Evolutionary conservation across 768 basidiomycete genomes (phyloP), one percentile per base, ranked within the genome.

Genomic region (Suillus tomentosus): DNA sequence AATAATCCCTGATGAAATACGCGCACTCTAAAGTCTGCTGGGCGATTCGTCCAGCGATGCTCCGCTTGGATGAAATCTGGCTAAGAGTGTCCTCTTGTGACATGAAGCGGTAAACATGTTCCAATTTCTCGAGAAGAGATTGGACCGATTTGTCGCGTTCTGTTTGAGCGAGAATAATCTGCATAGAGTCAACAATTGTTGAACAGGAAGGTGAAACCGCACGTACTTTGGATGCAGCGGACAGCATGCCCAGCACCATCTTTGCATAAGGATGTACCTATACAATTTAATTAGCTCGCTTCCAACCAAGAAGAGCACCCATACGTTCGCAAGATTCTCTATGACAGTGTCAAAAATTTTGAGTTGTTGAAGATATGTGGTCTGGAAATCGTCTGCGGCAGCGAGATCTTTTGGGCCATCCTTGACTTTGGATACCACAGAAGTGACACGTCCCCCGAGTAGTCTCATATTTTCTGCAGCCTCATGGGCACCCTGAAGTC

Each of bases 1-100:
- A 67, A 62, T 75, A 75, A 24, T 70, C 69, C 10, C 65, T 67
- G 31, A 75, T 73, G 53, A 75, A 75, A 61, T 70, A 67, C 0
- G 68, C 73, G 50, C 74, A 75, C 50, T 75, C 74, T 11, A 59
- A 66, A 1, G 70, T 69, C 63, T 74, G 70, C 22, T 68, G 59
- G 0, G 65, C 60, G 40, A 74, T 61, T 8, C 39, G 27, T 27
- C 31, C 42, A 14, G 42, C n/a, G 34, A 59, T 57, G 8, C 4
- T 11, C 7, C 22, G 22, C 14, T 43, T 9, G n/a, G 37, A 40
- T n/a, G 56, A 24, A 24, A 64, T 55, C 31, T 58, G 6, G 3
- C 13, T 5, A 19, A 60, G 37, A 40, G 63, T 19, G 22, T 64
- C 63, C 0, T 37, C 15, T 17, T 63, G 63, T 11, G 34, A 22